phyloP scores from a whole-genome alignment of 2,329 filamentous ascomycete species.

The Hypoxylon sp. region DNA sequence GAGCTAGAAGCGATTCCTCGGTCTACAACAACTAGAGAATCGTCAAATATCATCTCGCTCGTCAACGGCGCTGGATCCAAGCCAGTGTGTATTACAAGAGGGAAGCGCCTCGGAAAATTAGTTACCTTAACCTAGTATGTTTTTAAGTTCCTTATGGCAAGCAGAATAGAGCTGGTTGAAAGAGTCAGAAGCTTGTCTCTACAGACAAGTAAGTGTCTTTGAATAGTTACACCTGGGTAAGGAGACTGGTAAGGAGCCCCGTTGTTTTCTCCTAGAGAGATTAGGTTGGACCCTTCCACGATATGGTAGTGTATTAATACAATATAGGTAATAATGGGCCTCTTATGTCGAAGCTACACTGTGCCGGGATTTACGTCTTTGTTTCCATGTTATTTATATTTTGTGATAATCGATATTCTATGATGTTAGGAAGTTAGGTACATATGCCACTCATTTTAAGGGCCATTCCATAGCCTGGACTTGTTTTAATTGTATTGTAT shows the following conservation, averaged over 20 bases:
- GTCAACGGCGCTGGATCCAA: not conserved
- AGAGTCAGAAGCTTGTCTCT: not conserved
- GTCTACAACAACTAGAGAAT: not conserved
- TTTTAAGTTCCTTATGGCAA: not conserved
- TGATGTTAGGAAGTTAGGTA: too few species aligned
- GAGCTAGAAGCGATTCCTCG: conserved; percentile 17
- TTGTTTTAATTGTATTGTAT: not conserved
- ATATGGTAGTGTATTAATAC: not conserved
- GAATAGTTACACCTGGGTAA: too few species aligned
- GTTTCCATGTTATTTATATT: not conserved
- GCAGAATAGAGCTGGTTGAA: not conserved
- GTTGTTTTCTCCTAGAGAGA: not conserved
- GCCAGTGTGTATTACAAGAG: too few species aligned
- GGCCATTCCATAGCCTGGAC: too few species aligned
- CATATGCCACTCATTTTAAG: too few species aligned
- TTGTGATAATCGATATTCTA: not conserved
- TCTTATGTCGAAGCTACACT: not conserved
- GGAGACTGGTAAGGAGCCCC: too few species aligned
- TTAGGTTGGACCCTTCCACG: not conserved
- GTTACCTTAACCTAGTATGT: not conserved
- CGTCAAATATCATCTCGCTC: not conserved
- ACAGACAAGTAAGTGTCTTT: too few species aligned
- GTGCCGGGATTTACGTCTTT: not conserved
- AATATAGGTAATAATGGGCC: not conserved
- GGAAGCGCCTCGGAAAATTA: not conserved